These are phyloP conservation scores for Raphanus hybrid DNA, from an alignment of 441 rosid genomes.

Conservation along the genomic window DNA sequence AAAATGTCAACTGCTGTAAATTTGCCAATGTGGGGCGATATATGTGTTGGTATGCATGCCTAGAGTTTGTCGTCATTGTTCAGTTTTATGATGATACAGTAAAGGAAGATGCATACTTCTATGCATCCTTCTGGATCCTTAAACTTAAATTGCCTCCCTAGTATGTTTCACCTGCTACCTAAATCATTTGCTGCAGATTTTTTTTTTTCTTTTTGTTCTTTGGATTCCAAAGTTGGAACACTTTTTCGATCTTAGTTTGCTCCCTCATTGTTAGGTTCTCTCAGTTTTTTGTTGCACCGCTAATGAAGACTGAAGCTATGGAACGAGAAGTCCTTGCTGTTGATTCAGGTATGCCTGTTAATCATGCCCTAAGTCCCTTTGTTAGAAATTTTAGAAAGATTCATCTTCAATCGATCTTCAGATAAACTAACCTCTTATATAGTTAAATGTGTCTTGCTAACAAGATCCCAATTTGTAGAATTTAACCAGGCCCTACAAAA, in stretches of 20 bases:
- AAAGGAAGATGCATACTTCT: constrained; percentile 13
- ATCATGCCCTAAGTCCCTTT: constrained; percentile 9
- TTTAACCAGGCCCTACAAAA: constrained; percentile 95
- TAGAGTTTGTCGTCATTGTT: constrained; percentile 19
- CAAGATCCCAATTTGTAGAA: constrained; percentile 51
- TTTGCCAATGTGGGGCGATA: background rate
- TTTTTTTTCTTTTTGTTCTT: constrained; percentile 22
- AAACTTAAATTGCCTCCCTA: background rate
- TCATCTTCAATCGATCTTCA: constrained; percentile 16
- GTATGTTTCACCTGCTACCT: constrained; percentile 11
- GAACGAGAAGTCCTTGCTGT: constrained; percentile 96
- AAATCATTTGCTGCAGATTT: background rate
- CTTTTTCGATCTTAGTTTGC: constrained; percentile 27
- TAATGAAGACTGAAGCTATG: constrained; percentile 92
- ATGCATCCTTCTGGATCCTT: background rate
- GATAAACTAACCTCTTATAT: constrained; percentile 3
- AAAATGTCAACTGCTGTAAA: constrained; percentile 8
- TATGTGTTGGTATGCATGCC: constrained; percentile 16
- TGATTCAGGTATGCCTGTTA: constrained; percentile 75
- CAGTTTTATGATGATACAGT: background rate
- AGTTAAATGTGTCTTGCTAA: constrained; percentile 20
- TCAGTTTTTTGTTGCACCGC: constrained; percentile 96
- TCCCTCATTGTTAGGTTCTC: constrained; percentile 76
- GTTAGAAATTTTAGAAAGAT: constrained; percentile 3
- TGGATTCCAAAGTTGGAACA: constrained; percentile 1